Percentiles rank a stretch among this genome's conserved stretches.
Conservation (phyloP, 1,284 basidiomycete species). For the Apiotrichum brassicae region DNA sequence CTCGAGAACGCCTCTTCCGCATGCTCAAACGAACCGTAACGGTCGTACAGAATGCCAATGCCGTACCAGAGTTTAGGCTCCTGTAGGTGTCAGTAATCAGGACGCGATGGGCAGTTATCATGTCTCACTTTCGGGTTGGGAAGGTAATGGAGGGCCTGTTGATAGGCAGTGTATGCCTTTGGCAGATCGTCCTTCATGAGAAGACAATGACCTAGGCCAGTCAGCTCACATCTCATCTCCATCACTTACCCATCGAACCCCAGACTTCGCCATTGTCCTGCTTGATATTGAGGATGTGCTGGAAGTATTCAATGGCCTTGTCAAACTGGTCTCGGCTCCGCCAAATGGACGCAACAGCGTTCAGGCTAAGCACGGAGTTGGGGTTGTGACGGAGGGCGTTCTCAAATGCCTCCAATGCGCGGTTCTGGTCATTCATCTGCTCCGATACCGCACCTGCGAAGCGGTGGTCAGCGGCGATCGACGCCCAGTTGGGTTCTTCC, state of each 20-base stretch:
- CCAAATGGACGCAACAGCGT: slow-evolving; percentile 71
- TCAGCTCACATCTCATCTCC: neutral
- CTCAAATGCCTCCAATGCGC: slow-evolving; percentile 83
- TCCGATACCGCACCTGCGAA: slow-evolving; percentile 73
- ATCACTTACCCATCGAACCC: slow-evolving; percentile 71
- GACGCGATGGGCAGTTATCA: slow-evolving; percentile 16
- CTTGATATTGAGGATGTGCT: slow-evolving; percentile 78
- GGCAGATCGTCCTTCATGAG: slow-evolving; percentile 99
- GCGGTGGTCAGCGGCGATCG: neutral
- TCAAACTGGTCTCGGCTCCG: slow-evolving; percentile 50
- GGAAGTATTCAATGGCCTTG: slow-evolving; percentile 84
- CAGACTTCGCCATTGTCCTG: slow-evolving; percentile 91
- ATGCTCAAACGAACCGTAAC: slow-evolving; percentile 95
- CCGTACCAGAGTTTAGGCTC: slow-evolving; percentile 99
- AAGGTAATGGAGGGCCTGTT: slow-evolving; percentile 92
- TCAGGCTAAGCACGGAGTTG: slow-evolving; percentile 75
- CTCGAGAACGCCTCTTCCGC: slow-evolving; percentile 97
- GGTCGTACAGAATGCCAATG: slow-evolving; percentile 96
- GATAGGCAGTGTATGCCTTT: slow-evolving; percentile 97
- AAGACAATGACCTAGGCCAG: slow-evolving; percentile 71
- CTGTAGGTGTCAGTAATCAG: slow-evolving; percentile 49
- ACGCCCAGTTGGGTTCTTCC: slow-evolving; percentile 21
- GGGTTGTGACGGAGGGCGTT: slow-evolving; percentile 87
- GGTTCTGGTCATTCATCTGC: slow-evolving; percentile 82
- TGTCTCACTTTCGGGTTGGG: slow-evolving; percentile 71